These are phyloP conservation scores for Arxiozyma slooffiae DNA, from an alignment of 1,139 yeast species.

Conservation along the genomic window DNA sequence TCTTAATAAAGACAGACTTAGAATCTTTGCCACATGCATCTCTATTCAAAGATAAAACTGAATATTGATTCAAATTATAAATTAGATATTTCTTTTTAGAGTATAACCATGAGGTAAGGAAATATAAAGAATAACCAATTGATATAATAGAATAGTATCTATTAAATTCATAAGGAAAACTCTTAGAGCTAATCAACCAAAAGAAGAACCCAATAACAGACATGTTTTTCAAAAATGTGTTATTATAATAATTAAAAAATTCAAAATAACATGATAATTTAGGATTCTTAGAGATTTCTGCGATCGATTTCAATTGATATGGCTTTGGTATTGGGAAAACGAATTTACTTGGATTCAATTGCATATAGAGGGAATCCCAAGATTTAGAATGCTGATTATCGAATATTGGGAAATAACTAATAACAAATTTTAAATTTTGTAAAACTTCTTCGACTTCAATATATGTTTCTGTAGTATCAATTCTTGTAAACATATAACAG, in stretches of 20 bases:
- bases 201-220: conserved; percentile 53
- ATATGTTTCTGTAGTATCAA: background rate
- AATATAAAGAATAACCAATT: conserved; percentile 51
- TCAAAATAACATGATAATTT: conserved; percentile 71
- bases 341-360: conserved; percentile 10
- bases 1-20: conserved; percentile 33
- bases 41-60: background rate
- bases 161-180: conserved; percentile 41
- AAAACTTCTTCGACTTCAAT: background rate
- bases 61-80: conserved; percentile 5
- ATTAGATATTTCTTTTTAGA: conserved; percentile 39
- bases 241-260: conserved; percentile 54
- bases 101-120: conserved; percentile 52
- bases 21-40: background rate
- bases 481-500: conserved; percentile 1
- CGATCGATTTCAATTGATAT: conserved; percentile 16
- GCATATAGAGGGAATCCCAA: conserved; percentile 11
- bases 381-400: conserved; percentile 33
- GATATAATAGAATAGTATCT: conserved; percentile 43
- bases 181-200: conserved; percentile 28
- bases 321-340: conserved; percentile 10
- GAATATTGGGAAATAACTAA: conserved; percentile 51
- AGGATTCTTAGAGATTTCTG: conserved; percentile 42
- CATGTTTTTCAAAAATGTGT: conserved; percentile 44
- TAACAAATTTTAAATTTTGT: conserved; percentile 35